Conservation (phyloP, 177 flowering plant species). For the Vitis hybrid region DNA sequence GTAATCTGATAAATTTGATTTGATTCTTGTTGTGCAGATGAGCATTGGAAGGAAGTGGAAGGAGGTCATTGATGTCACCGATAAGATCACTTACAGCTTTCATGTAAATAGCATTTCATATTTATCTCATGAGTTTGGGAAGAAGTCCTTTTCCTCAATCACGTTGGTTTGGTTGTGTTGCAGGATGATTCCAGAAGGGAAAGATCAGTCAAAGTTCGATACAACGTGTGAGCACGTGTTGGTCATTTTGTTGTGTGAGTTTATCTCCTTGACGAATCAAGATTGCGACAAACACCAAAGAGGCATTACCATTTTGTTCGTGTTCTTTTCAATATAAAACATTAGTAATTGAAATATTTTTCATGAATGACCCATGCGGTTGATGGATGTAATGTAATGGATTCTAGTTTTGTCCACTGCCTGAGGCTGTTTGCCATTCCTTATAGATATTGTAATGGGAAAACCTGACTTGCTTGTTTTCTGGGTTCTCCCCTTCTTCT, state of each 20-base stretch:
- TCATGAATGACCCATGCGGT: too few relatives aligned
- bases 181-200: constrained; percentile 79
- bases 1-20: neutral
- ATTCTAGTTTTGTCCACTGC: too few relatives aligned
- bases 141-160: neutral
- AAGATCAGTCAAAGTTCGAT: constrained; percentile 52
- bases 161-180: constrained; percentile 7
- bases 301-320: neutral
- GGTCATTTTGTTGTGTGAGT: neutral
- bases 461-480: too few relatives aligned
- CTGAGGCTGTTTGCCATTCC: too few relatives aligned
- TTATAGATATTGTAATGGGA: too few relatives aligned
- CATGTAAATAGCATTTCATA: constrained; percentile 45
- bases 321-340: neutral
- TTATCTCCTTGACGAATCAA: neutral
- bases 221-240: constrained; percentile 35
- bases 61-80: constrained; percentile 68
- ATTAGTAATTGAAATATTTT: neutral
- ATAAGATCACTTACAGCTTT: constrained; percentile 66
- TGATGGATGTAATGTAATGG: too few relatives aligned
- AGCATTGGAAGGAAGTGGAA: constrained; percentile 90
- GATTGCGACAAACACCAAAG: neutral
- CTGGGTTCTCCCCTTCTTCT: too few relatives aligned
- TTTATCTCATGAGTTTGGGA: neutral
- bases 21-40: constrained; percentile 42